Evolutionary conservation across 441 rosid genomes (phyloP), one percentile per base, ranked within the genome.

Genomic region (Gossypium trilobum): DNA sequence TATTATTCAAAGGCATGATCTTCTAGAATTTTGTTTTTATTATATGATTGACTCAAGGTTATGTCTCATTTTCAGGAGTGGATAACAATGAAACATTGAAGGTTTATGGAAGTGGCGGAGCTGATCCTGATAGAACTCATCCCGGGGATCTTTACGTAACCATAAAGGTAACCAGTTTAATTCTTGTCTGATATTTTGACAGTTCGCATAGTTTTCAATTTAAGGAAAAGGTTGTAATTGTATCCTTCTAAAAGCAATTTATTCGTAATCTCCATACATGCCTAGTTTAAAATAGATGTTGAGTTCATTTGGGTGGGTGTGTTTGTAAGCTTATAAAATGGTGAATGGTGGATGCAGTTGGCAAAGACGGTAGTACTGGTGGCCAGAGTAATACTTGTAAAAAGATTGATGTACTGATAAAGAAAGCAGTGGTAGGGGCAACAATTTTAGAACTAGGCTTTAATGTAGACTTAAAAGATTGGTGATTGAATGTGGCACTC

Each of bases 71-170:
- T 82, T 54, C 82, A 95, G 99, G 99, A 67, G 92, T 92, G 73
- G 95, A 92, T 79, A 82, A 90, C 76, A 77, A 83, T 44, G 97
- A 92, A 27, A 90, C 87, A 1, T 74, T 95, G 68, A 91, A 84
- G 88, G 87, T 95, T 60, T 83, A 83, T 68, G 85, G 89, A 74
- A 84, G 82, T 62, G 99, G 99, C 65, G 99, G 99, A 66, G 96
- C 96, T 16, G 99, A 95, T 80, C 99, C 99, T 55, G 98, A 95
- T 14, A 87, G 88, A 82, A 87, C 83, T 78, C 99, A 92, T 73
- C 97, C 98, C 25, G 99, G 99, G 61, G 98, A 95, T 86, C 97
- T 95, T 46, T 87, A 77, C 70, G 99, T 92, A 44, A 77, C 87
- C 52, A 76, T 95, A 64, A 95, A 82, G 99, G 98, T 90, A 55